Conservation (phyloP, 2,329 filamentous ascomycete species). For the Knufia fluminis region DNA sequence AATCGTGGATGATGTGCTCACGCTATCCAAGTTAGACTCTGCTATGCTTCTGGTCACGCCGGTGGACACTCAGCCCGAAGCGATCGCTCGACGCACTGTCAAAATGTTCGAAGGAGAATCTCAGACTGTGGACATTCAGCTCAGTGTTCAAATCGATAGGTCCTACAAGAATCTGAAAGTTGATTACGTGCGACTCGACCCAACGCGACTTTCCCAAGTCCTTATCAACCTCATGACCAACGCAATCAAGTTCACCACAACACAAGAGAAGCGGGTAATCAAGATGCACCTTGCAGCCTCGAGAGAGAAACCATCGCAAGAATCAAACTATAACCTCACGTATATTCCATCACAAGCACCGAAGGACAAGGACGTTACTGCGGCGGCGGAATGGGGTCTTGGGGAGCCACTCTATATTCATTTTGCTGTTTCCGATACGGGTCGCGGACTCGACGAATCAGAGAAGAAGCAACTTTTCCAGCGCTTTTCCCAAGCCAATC, state of each 20-base stretch:
- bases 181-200: constrained; percentile 61
- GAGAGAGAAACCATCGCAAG: constrained; percentile 35
- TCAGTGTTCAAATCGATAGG: constrained; percentile 54
- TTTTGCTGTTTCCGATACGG: constrained; percentile 69
- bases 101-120: constrained; percentile 74
- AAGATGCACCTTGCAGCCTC: constrained; percentile 47
- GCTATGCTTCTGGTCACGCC: constrained; percentile 65
- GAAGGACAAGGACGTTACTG: constrained; percentile 26
- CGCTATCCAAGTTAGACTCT: constrained; percentile 66
- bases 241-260: constrained; percentile 69
- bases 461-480: constrained; percentile 69
- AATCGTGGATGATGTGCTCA: constrained; percentile 67
- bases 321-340: constrained; percentile 29
- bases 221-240: constrained; percentile 74
- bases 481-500: constrained; percentile 68
- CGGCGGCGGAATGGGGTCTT: constrained; percentile 45
- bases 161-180: constrained; percentile 51
- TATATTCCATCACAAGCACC: constrained; percentile 26
- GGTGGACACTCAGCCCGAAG: constrained; percentile 57
- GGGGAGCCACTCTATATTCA: constrained; percentile 55
- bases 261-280: constrained; percentile 37
- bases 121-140: constrained; percentile 57
- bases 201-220: constrained; percentile 66
- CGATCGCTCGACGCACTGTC: constrained; percentile 56
- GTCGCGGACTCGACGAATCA: constrained; percentile 59